A percentile compares a stretch with the other conserved stretches of the same genome.
These are phyloP conservation scores for Rhizopus microsporus DNA, from an alignment of 371 early-diverging fungal species.

Conservation along the genomic window DNA sequence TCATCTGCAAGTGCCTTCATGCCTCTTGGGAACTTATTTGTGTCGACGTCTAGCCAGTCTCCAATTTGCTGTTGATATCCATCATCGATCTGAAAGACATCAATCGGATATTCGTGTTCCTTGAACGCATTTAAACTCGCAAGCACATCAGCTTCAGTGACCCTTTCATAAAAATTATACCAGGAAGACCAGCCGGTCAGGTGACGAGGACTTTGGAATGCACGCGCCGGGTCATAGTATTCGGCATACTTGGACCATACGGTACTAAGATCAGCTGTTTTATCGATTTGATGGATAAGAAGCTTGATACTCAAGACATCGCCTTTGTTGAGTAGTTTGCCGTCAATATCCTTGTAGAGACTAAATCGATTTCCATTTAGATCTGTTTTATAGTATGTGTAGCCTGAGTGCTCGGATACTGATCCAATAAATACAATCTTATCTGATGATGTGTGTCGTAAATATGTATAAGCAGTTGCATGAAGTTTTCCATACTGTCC, in stretches of 20 bases:
- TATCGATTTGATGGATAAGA: conserved; percentile 20
- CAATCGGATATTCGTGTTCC: conserved; percentile 48
- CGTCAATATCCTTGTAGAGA: conserved; percentile 51
- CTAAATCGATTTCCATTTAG: conserved; percentile 34
- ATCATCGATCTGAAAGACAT: conserved; percentile 65
- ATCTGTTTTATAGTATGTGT: conserved; percentile 56
- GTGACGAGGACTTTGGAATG: conserved; percentile 30
- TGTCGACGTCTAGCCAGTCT: conserved; percentile 56
- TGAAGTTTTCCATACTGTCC: conserved; percentile 54
- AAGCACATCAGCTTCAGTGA: conserved; percentile 49
- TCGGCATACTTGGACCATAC: conserved; percentile 55
- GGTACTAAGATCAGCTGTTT: conserved; percentile 21
- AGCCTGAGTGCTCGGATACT: conserved; percentile 51
- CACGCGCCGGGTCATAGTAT: conserved; percentile 35
- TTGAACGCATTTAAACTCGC: conserved; percentile 45
- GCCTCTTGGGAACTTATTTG: conserved; percentile 52
- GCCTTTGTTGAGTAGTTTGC: conserved; percentile 29
- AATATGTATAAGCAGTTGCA: conserved; percentile 54
- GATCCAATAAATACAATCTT: conserved; percentile 51
- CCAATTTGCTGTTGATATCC: conserved; percentile 58
- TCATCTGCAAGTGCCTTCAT: conserved; percentile 42
- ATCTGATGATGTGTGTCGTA: conserved; percentile 42
- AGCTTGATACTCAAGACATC: conserved; percentile 17
- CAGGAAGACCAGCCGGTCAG: conserved; percentile 64
- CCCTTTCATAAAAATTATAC: conserved; percentile 60